phyloP scores from a whole-genome alignment of 768 basidiomycete genomes.

The Hydnum rufescens region DNA sequence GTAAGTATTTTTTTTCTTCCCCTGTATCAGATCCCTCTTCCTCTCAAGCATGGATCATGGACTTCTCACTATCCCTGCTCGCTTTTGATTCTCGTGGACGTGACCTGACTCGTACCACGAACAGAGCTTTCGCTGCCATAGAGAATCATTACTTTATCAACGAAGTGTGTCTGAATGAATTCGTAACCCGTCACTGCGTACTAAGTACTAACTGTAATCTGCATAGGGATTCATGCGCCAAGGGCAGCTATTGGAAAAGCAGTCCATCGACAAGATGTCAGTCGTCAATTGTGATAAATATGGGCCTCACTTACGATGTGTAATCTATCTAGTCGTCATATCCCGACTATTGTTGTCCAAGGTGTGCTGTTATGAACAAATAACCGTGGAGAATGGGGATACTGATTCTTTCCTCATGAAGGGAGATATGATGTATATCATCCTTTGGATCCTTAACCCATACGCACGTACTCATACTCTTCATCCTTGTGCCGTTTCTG shows the following conservation, averaged over 20 bases:
- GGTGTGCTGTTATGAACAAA: no score
- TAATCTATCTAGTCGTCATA: conserved; percentile 42
- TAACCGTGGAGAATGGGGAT: no score
- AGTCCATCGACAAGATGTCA: conserved; percentile 78
- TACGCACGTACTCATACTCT: no score
- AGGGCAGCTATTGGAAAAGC: conserved; percentile 66
- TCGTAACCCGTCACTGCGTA: not conserved
- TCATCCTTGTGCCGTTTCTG: no score
- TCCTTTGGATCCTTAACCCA: no score
- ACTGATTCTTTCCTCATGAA: no score
- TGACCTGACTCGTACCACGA: no score
- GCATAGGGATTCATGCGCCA: conserved; percentile 57
- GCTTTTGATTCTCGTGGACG: no score
- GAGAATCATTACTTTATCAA: conserved; percentile 88
- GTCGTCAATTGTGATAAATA: conserved; percentile 11
- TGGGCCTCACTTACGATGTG: not conserved
- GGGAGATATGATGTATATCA: no score
- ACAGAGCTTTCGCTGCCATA: conserved; percentile 70
- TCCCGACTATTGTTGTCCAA: conserved; percentile 65
- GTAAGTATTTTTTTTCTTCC: conserved; percentile 23
- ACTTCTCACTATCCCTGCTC: conserved; percentile 4
- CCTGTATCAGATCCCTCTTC: conserved; percentile 3
- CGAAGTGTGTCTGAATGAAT: conserved; percentile 25
- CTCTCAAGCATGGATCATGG: not conserved
- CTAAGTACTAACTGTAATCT: conserved; percentile 17